These are phyloP conservation scores for Aspergillus niger DNA, from an alignment of 2,329 filamentous ascomycete species.

Conservation along the genomic window DNA sequence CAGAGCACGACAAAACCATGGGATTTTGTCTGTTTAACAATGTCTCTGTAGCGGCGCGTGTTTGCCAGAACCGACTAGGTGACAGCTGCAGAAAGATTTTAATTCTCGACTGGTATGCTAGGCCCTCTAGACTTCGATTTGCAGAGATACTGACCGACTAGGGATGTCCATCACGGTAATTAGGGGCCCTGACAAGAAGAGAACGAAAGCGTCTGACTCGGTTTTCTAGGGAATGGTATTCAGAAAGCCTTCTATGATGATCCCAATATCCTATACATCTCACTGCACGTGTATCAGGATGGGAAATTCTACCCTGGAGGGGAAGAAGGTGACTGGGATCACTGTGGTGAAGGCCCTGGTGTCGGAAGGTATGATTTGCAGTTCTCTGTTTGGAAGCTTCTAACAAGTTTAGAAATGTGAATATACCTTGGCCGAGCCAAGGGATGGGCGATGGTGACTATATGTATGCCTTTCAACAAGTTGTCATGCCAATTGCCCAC, in stretches of 20 bases:
- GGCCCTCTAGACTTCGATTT: neutral
- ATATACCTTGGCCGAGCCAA: constrained; percentile 68
- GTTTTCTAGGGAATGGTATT: constrained; percentile 75
- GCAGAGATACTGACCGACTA: constrained; percentile 29
- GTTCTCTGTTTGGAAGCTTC: neutral
- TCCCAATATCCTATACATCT: constrained; percentile 93
- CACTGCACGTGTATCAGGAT: constrained; percentile 82
- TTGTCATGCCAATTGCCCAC: constrained; percentile 92
- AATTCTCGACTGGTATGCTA: constrained; percentile 86
- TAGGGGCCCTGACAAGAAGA: neutral
- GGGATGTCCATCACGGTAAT: constrained; percentile 68
- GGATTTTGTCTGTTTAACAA: constrained; percentile 99
- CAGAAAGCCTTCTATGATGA: constrained; percentile 96
- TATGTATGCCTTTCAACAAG: constrained; percentile 90
- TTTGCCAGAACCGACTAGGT: constrained; percentile 80
- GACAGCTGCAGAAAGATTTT: constrained; percentile 82
- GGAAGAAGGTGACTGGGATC: constrained; percentile 60
- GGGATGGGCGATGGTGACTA: constrained; percentile 97
- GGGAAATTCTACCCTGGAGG: constrained; percentile 80
- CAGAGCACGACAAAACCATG: constrained; percentile 81
- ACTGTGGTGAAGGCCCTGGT: constrained; percentile 60
- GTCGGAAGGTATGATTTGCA: constrained; percentile 52
- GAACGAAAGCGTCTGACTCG: constrained; percentile 19
- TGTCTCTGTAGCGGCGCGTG: constrained; percentile 85
- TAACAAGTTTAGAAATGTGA: constrained; percentile 57